Evolutionary conservation across 1,284 basidiomycete species (phyloP), one percentile per base, ranked within the genome.

Genomic region (Cutaneotrichosporon cavernicola): DNA sequence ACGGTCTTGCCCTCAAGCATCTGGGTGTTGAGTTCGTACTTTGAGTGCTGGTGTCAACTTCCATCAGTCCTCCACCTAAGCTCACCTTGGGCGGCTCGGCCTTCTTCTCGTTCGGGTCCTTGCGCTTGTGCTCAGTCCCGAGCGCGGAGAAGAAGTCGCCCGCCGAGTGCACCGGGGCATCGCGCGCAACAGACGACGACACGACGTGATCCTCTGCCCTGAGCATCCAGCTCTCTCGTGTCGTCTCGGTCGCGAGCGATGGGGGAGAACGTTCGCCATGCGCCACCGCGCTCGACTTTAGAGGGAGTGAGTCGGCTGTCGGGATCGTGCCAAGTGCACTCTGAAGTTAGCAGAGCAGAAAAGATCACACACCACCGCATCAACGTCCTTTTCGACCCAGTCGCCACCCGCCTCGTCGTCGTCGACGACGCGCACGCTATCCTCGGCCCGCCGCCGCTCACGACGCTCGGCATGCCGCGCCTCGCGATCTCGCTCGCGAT

Each of bases 211-310:
- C 63, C 21, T 62, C 71, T 7, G 86, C 85, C 34, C 84, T 81
- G n/a, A 92, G 81, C 94, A 97, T 96, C 94, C 93, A 96, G 43
- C 91, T 88, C 69, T 94, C 92, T 21, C 92, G 85, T 38, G 18
- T 22, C 30, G 62, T 57, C 46, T 66, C 56, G 9, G 62, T 63
- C 32, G 65, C 62, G 30, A 43, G 50, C 4, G 61, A 38, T 5
- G 65, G 65, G 18, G 65, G 65, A n/a, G 38, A 36, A 10, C 9
- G 26, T 46, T 58, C 55, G 34, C 58, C 59, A 36, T 46, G n/a
- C 18, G 59, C 11, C 14, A 55, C 56, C 5, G 59, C 62, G 5
- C 59, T 83, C 0, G 89, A 89, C 10, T 82, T 88, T 47, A 92
- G 73, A 56, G 86, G 84, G 65, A 94, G 84, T 67, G 88, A 88